phyloP scores from a whole-genome alignment of 352 stramenopile genomes.

The Phytophthora macrochlamydospora region DNA sequence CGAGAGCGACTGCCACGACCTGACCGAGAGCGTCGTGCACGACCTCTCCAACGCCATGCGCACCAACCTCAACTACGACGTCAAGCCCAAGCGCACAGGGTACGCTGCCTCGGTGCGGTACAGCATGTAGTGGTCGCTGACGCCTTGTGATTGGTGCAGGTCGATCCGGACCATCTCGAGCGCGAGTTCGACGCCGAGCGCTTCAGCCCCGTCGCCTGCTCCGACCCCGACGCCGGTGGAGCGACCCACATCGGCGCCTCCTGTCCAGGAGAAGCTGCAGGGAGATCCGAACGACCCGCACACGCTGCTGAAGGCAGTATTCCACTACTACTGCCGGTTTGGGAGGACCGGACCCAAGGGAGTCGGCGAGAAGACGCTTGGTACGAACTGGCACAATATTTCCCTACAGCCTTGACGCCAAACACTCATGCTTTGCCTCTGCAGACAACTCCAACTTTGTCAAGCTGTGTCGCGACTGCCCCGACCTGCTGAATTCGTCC shows the following conservation, averaged over 20 bases:
- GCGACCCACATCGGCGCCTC: constrained; percentile 21
- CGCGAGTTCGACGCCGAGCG: constrained; percentile 2
- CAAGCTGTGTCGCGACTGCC: constrained; percentile 84
- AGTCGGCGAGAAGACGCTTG: constrained; percentile 67
- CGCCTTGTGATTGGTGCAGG: constrained; percentile 2
- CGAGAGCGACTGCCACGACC: constrained; percentile 50
- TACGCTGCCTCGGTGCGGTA: constrained; percentile 19
- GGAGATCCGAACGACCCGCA: constrained; percentile 82
- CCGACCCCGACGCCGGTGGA: constrained; percentile 9
- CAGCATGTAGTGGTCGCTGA: background rate
- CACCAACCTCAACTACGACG: constrained; percentile 59
- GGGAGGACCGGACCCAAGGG: constrained; percentile 73
- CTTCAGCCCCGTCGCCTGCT: constrained; percentile 7
- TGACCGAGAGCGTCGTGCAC: constrained; percentile 57
- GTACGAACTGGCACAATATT: constrained; percentile 26
- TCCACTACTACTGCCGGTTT: constrained; percentile 89
- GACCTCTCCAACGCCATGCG: constrained; percentile 61
- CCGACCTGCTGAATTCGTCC: constrained; percentile 51
- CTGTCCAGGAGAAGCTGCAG: constrained; percentile 43
- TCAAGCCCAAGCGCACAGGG: constrained; percentile 46
- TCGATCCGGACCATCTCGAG: constrained; percentile 13
- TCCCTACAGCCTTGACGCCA: background rate
- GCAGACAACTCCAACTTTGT: constrained; percentile 86
- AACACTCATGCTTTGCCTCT: background rate
- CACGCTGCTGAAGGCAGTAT: constrained; percentile 78